Evolutionary conservation across 2,329 filamentous ascomycete species (phyloP), one percentile per base, ranked within the genome.

Genomic region (Metarhizium album): DNA sequence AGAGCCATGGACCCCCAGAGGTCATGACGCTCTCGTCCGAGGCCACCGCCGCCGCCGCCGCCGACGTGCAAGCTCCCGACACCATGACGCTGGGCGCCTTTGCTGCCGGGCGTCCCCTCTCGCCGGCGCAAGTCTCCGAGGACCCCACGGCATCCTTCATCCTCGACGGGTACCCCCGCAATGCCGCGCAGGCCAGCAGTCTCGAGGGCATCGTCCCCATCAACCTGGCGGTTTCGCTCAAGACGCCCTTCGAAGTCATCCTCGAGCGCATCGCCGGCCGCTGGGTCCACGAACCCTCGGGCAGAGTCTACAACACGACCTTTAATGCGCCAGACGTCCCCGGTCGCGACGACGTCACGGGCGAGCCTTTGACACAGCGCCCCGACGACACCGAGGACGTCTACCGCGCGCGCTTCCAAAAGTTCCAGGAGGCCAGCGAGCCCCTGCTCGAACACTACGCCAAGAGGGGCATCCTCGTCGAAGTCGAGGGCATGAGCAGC

Each of bases 101-200:
- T 37, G 42, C 46, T 9, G 48, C 47, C 48, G 27, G 45, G 24
- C 33, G 48, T 2, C 37, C 23, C 24, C 22, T 42, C 58, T 60
- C 53, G 68, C 62, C 53, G 3, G 69, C 69, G 29, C 67, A 69
- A 49, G 72, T 75, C 45, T 82, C 83, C 46, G 78, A 93, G 42
- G 78, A 85, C 55, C 86, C 90, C 0, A 73, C 81, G 1, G 89
- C 90, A 8, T 95, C 90, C 1, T 97, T 96, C 67, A 86, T 98
- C 56, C 84, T 98, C 49, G 93, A 98, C 65, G 93, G 93, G 16
- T 98, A 97, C 68, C 93, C 93, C 2, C 86, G 93, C 57, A 98
- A 88, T 6, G 86, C 87, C 1, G 64, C 73, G 3, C 93, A 98
- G 69, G 93, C 90, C 27, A 67, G 71, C 42, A 83, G 83, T 52